Evolutionary conservation across 2,329 filamentous ascomycete genomes (phyloP).

Genomic region (Fusarium fujikuroi): DNA sequence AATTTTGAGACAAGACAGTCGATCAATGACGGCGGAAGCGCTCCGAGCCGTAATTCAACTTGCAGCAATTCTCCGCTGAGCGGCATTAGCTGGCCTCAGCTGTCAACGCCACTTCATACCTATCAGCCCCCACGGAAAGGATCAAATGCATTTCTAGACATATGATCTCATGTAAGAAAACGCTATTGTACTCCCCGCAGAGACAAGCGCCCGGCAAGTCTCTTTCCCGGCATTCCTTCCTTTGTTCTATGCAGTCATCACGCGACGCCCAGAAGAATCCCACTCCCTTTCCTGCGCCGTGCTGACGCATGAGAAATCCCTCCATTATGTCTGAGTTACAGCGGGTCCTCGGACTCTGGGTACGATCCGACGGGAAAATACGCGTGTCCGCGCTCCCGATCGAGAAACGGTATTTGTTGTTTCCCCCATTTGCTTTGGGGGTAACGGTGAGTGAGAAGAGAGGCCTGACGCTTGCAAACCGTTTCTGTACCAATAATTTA

Average conservation of each 20-base stretch:
- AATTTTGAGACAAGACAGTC: not conserved
- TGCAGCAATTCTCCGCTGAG: not conserved
- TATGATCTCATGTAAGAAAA: not conserved
- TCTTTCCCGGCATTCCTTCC: not conserved
- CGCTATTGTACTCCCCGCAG: not conserved
- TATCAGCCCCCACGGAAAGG: not conserved
- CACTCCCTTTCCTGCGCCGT: not conserved
- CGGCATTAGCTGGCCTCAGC: not conserved
- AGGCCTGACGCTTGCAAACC: not conserved
- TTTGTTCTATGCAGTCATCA: not conserved
- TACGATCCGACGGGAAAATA: not conserved
- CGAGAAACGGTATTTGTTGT: not conserved
- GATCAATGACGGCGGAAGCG: not conserved
- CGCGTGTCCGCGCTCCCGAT: not conserved
- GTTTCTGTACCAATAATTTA: not conserved
- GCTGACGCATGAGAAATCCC: not conserved
- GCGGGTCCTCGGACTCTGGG: not conserved
- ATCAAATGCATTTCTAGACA: not conserved
- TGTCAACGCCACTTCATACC: not conserved
- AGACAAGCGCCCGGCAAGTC: not conserved
- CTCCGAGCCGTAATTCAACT: not conserved
- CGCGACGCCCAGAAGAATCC: not conserved
- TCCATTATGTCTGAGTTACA: not conserved
- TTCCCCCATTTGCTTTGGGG: not conserved
- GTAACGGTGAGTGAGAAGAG: not conserved